Evolutionary conservation across 202 grass and related monocot genomes (phyloP).

Genomic region (Eragrostis tef): DNA sequence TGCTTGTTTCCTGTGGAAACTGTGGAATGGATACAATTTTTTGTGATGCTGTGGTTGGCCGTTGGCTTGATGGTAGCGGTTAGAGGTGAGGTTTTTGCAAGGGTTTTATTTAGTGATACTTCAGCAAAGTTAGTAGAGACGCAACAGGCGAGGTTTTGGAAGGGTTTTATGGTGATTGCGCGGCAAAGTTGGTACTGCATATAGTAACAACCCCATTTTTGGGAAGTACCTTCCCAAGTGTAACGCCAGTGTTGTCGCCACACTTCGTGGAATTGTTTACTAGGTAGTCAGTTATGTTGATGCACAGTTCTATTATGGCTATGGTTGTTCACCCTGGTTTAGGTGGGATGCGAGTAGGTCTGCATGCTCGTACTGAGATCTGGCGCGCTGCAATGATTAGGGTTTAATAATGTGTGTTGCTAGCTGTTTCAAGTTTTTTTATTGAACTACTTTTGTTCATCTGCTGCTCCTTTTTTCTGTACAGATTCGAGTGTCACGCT

Average conservation of each 20-base stretch:
- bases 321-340: not conserved
- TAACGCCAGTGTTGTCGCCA: not conserved
- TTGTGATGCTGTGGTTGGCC: not conserved
- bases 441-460: slow-evolving; percentile 4
- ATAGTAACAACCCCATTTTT: not conserved
- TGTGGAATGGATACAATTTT: too few species aligned
- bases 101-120: not conserved
- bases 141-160: slow-evolving; percentile 15
- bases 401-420: not conserved
- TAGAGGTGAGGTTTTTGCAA: not conserved
- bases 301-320: slow-evolving; percentile 3
- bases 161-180: slow-evolving; percentile 6
- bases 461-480: slow-evolving; percentile 1
- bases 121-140: not conserved
- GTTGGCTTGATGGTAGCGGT: not conserved
- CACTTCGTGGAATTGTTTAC: not conserved
- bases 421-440: not conserved
- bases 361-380: not conserved
- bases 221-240: not conserved
- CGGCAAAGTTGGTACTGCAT: not conserved
- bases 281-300: not conserved
- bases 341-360: not conserved
- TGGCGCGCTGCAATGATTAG: not conserved
- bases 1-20: too few species aligned
- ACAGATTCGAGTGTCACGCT: slow-evolving; percentile 16